These are phyloP conservation scores for Dryadomyces quercivorus DNA, from an alignment of 2,329 filamentous ascomycete genomes.

Conservation along the genomic window DNA sequence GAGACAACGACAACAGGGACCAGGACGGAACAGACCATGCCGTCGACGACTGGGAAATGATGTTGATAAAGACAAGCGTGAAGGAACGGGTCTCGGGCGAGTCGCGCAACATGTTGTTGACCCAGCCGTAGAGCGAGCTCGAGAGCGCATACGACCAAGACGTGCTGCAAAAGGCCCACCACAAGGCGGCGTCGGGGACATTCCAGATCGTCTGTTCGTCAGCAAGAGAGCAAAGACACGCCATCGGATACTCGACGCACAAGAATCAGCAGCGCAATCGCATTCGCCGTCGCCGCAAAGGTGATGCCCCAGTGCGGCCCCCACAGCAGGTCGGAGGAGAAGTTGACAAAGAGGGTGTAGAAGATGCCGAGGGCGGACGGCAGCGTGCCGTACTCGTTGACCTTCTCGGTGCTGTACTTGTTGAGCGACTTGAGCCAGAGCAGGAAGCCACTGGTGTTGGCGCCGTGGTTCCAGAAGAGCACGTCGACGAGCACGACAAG, in stretches of 20 bases:
- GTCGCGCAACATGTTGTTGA: slow-evolving; percentile 35
- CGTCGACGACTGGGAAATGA: slow-evolving; percentile 39
- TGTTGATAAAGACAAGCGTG: slow-evolving; percentile 27
- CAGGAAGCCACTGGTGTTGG: slow-evolving; percentile 33
- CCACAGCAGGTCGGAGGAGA: slow-evolving; percentile 39
- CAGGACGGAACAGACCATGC: slow-evolving; percentile 26
- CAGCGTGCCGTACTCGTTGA: slow-evolving; percentile 7
- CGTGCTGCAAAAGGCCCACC: slow-evolving; percentile 38
- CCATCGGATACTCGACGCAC: background rate
- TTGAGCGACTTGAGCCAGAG: slow-evolving; percentile 45
- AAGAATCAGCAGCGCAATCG: slow-evolving; percentile 38
- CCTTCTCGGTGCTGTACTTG: background rate
- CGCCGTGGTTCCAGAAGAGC: slow-evolving; percentile 45
- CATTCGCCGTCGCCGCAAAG: slow-evolving; percentile 35
- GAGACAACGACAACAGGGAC: background rate
- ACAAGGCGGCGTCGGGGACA: slow-evolving; percentile 39
- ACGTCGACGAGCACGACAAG: slow-evolving; percentile 35
- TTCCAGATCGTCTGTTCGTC: slow-evolving; percentile 28
- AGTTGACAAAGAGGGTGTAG: slow-evolving; percentile 40
- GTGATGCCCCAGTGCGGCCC: slow-evolving; percentile 45
- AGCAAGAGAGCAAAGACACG: background rate
- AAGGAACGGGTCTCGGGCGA: slow-evolving; percentile 29
- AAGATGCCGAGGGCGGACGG: slow-evolving; percentile 38
- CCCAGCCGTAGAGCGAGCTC: slow-evolving; percentile 43
- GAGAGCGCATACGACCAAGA: slow-evolving; percentile 39